Conservation (phyloP, 345 rosid species). For the Syzygium aromaticum region DNA sequence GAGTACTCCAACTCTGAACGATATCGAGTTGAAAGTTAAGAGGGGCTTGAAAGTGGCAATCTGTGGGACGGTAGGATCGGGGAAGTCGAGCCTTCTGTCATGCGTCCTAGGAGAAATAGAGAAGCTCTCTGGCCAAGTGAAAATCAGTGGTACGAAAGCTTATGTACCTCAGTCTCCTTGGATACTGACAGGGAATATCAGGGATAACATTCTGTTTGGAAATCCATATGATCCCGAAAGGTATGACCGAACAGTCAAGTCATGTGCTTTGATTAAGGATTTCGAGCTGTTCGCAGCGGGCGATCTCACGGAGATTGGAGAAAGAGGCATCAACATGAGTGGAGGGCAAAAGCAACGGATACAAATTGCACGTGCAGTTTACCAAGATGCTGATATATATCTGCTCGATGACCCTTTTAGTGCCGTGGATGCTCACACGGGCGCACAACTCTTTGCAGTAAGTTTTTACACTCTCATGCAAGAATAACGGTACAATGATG, state of each 20-base stretch:
- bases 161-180: conserved; percentile 88
- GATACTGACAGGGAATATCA: conserved; percentile 77
- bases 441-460: conserved; percentile 78
- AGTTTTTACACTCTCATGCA: not conserved
- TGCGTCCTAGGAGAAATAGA: conserved; percentile 72
- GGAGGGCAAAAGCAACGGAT: conserved; percentile 98
- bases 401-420: conserved; percentile 94
- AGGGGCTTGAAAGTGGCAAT: conserved; percentile 86
- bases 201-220: conserved; percentile 84
- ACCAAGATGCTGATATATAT: conserved; percentile 89
- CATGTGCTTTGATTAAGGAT: conserved; percentile 78
- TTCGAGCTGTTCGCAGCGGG: conserved; percentile 74
- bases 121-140: conserved; percentile 59
- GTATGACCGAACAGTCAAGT: conserved; percentile 55
- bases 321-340: conserved; percentile 95
- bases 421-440: conserved; percentile 97
- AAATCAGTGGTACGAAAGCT: conserved; percentile 74
- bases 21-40: conserved; percentile 50
- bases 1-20: conserved; percentile 43
- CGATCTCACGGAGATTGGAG: conserved; percentile 91
- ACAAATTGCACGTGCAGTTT: conserved; percentile 89
- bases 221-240: conserved; percentile 37
- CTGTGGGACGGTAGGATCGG: conserved; percentile 86
- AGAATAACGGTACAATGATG: not conserved
- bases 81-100: conserved; percentile 84